A percentile compares a stretch with the other conserved stretches of the same genome.
phyloP scores from a whole-genome alignment of 208 protist species.

The Leishmania arabica region DNA sequence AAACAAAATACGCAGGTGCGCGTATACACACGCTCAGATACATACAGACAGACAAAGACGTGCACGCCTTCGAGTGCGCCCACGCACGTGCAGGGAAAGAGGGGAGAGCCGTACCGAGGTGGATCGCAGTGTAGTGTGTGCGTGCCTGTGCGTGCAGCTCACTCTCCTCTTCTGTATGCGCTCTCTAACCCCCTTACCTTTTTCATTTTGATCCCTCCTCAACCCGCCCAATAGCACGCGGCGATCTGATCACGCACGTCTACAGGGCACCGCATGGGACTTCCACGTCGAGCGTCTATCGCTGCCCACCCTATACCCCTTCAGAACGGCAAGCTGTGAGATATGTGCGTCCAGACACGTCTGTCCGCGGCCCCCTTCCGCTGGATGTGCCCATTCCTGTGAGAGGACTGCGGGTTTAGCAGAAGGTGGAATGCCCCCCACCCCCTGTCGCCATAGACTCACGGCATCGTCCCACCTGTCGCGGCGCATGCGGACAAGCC shows the following conservation, averaged over 20 bases:
- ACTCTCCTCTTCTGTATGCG: not conserved
- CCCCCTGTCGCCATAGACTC: not conserved
- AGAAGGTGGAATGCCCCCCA: not conserved
- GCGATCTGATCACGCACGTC: not conserved
- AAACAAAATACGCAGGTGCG: not conserved
- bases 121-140: not conserved
- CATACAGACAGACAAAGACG: not conserved
- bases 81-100: not conserved
- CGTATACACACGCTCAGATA: too few species aligned
- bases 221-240: not conserved
- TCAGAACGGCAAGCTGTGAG: not conserved
- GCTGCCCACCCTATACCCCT: not conserved
- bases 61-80: not conserved
- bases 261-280: not conserved
- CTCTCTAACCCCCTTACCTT: not conserved
- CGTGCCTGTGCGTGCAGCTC: not conserved
- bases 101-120: not conserved
- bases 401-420: not conserved
- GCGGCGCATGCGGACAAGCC: not conserved
- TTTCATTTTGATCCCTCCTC: not conserved
- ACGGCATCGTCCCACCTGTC: not conserved
- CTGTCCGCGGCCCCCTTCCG: not conserved
- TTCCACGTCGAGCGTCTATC: not conserved
- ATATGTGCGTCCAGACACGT: not conserved
- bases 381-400: not conserved